Evolutionary conservation across 345 rosid genomes (phyloP), one percentile per base, ranked within the genome.

Genomic region (Linum usitatissimum): DNA sequence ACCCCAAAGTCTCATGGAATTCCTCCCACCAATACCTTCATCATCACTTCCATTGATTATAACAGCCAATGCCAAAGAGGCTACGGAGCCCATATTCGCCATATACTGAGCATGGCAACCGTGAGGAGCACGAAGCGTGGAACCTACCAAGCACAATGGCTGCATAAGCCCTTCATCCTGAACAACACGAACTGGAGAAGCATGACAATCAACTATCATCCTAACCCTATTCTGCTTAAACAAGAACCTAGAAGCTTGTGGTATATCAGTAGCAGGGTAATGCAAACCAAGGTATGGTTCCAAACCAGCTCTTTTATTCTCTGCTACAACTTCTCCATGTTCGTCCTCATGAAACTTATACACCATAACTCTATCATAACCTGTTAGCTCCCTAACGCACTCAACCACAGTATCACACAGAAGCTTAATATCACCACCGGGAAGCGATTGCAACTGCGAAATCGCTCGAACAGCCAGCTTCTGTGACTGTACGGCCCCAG

Each of bases 291-390:
- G 69, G 73, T 93, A 94, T 49, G 96, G 95, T 59, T 94, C 97
- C 63, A 94, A 80, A 69, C 86, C 97, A 13, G 82, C 66, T 64
- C 91, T 73, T 69, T 80, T 90, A 61, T 77, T 80, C 83, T 94
- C 99, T 1, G 99, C 90, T n/a, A 94, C 79, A 55, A 94, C 99
- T 75, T 90, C 97, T n/a, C 99, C 99, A 34, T 90, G 99, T 74
- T 90, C 99, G 57, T 94, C 99, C 70, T 94, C 99, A 9, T 90
- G 97, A 68, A 94, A 94, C 77, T 90, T 94, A 70, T 90, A 94
- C 53, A 94, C 97, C 99, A 90, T 90, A 15, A 90, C 97, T 66
- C 99, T 77, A 69, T 94, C 96, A 21, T 94, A 94, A 6, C 93
- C 99, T 0, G 97, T 90, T 4, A 94, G 85, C 73, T 86, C 89